Evolutionary conservation across 805 yeast species (phyloP).

Genomic region (Blastobotrys peoriensis): DNA sequence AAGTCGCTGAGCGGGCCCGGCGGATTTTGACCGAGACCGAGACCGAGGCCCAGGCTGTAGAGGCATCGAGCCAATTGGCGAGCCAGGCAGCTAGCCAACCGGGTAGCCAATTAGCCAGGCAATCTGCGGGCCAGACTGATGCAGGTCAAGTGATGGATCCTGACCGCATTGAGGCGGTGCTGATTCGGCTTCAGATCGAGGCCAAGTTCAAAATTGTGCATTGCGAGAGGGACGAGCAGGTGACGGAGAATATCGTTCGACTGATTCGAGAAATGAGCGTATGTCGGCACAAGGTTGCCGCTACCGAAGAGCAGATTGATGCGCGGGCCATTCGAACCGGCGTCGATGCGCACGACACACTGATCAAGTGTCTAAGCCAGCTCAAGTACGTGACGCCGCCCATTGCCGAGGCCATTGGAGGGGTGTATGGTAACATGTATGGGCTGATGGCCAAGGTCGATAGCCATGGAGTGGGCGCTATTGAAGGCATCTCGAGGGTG

Average conservation of each 20-base stretch:
- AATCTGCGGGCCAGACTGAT: background rate
- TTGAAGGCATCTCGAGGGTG: slow-evolving; percentile 9
- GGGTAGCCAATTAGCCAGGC: background rate
- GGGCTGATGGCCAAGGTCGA: slow-evolving; percentile 9
- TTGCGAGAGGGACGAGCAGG: slow-evolving; percentile 7
- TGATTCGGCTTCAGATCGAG: slow-evolving; percentile 10
- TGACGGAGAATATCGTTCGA: slow-evolving; percentile 16
- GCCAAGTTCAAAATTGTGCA: slow-evolving; percentile 11
- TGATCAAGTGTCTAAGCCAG: slow-evolving; percentile 11
- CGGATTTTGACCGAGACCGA: slow-evolving; percentile 7
- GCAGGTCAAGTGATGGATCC: background rate
- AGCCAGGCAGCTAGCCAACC: background rate
- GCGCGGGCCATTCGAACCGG: slow-evolving; percentile 16
- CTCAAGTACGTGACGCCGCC: slow-evolving; percentile 21
- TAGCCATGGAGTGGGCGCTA: slow-evolving; percentile 12
- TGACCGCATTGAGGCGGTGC: background rate
- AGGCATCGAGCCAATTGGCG: background rate
- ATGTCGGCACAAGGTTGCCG: slow-evolving; percentile 10
- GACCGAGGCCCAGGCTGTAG: background rate
- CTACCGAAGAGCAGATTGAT: slow-evolving; percentile 5
- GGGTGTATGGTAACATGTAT: slow-evolving; percentile 11
- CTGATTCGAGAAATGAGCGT: slow-evolving; percentile 13
- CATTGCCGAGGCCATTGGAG: slow-evolving; percentile 11
- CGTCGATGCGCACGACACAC: slow-evolving; percentile 10
- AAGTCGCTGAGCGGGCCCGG: slow-evolving; percentile 13